Percentiles rank a stretch among this genome's conserved stretches.
phyloP scores from a whole-genome alignment of 495 filamentous ascomycete species.

The Neurospora tetrasperma region DNA sequence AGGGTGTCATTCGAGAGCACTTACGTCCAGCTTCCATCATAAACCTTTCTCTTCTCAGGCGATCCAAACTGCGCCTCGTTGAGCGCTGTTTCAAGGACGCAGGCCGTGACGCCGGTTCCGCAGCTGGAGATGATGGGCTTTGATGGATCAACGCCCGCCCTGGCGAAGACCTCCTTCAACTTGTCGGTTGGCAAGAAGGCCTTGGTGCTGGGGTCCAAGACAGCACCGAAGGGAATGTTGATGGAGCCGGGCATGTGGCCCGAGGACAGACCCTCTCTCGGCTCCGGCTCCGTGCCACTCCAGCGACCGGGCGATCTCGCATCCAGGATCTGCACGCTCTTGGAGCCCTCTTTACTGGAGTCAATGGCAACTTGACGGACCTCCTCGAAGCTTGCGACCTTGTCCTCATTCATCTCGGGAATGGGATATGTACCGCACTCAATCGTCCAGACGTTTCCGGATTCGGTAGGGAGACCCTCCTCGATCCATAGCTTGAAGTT shows the following conservation, averaged over 20 bases:
- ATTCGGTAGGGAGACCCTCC: slow-evolving; percentile 68
- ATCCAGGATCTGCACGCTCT: slow-evolving; percentile 82
- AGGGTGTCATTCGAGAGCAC: slow-evolving; percentile 26
- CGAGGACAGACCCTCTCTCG: slow-evolving; percentile 73
- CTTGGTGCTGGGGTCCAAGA: slow-evolving; percentile 76
- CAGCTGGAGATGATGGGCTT: slow-evolving; percentile 83
- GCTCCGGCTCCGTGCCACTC: slow-evolving; percentile 76
- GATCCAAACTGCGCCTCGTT: slow-evolving; percentile 64
- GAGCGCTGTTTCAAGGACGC: slow-evolving; percentile 79
- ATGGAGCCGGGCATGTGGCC: slow-evolving; percentile 88
- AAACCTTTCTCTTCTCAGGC: slow-evolving; percentile 60
- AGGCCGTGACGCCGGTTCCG: slow-evolving; percentile 93
- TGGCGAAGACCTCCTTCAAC: slow-evolving; percentile 64
- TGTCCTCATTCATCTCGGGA: slow-evolving; percentile 37
- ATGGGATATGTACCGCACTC: slow-evolving; percentile 47
- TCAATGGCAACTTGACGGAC: slow-evolving; percentile 67
- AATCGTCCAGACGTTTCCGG: slow-evolving; percentile 55
- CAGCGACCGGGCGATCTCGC: slow-evolving; percentile 73
- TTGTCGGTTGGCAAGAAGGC: slow-evolving; percentile 62
- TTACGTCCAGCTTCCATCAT: slow-evolving; percentile 98
- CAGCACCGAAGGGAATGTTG: slow-evolving; percentile 66
- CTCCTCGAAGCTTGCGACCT: slow-evolving; percentile 58
- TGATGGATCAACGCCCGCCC: slow-evolving; percentile 64
- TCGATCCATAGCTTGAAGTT: slow-evolving; percentile 89
- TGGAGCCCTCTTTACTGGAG: slow-evolving; percentile 64